phyloP scores from a whole-genome alignment of 495 filamentous ascomycete genomes.

The Daldinia bambusicola region DNA sequence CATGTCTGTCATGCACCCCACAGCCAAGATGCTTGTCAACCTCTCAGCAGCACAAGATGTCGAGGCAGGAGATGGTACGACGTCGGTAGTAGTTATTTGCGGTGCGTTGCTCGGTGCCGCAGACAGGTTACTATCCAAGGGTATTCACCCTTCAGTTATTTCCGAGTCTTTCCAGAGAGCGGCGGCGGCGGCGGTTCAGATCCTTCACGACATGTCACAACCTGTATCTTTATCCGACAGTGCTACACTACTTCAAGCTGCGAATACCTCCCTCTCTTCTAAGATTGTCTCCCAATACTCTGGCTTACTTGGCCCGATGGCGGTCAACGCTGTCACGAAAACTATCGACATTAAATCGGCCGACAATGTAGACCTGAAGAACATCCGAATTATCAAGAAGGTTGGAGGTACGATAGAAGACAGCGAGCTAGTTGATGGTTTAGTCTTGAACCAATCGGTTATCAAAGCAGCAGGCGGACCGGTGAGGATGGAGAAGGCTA shows the following conservation, averaged over 20 bases:
- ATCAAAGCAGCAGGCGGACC: constrained; percentile 95
- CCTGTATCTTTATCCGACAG: constrained; percentile 91
- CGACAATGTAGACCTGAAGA: constrained; percentile 94
- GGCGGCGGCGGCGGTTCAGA: constrained; percentile 84
- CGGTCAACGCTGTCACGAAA: constrained; percentile 93
- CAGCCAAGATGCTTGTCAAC: constrained; percentile 98
- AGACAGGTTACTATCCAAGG: constrained; percentile 87
- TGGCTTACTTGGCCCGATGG: constrained; percentile 91
- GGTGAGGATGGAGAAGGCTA: constrained; percentile 94
- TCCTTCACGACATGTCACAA: constrained; percentile 93
- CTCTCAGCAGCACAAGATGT: constrained; percentile 97
- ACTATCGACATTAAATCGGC: constrained; percentile 95
- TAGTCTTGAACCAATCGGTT: constrained; percentile 91
- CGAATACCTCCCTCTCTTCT: constrained; percentile 95
- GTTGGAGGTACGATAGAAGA: constrained; percentile 98
- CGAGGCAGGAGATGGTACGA: constrained; percentile 97
- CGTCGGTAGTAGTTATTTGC: constrained; percentile 96
- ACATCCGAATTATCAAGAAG: constrained; percentile 97
- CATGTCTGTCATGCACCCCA: constrained; percentile 99
- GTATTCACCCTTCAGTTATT: constrained; percentile 97
- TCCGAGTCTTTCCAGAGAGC: constrained; percentile 97
- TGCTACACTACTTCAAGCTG: constrained; percentile 90
- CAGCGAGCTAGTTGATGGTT: constrained; percentile 94
- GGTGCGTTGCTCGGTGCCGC: constrained; percentile 94
- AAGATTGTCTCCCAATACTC: constrained; percentile 99